Base-by-base conservation (phyloP, 495 filamentous ascomycete genomes). In the Aspergillus baeticus region DNA sequence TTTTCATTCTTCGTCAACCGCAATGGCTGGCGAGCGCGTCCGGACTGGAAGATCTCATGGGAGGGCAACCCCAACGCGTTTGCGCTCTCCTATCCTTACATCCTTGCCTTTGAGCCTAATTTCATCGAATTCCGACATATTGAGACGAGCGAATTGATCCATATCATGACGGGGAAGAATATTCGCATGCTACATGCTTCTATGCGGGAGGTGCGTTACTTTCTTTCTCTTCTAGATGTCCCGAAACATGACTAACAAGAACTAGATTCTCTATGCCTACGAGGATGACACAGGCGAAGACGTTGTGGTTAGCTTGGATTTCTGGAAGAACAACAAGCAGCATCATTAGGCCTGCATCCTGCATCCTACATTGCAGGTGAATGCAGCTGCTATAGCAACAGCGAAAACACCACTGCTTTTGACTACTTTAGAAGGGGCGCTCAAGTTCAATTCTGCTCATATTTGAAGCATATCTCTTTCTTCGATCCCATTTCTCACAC, bases 1-100 rank as follows among this genome's bases (percentile, higher is more conserved):
- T 98, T 96, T 69, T 95, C 90, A 17, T 98, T 99, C 81, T 99
- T 96, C 64, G 94, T 99, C 63, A 98, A 99, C 72, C 84, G 94
- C 49, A 96, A 99, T 68, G 95, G 95, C 22, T 99, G 95, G 95
- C 84, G 95, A 50, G 92, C 93, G 33, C 81, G 92, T 58, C 89
- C 92, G 15, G 95, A 99, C 66, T 99, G 95, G 95, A 87, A 85
- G 57, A 96, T 99, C 63, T 88, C 89, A 26, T 99, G 95, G 95
- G 95, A 99, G 74, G 95, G 95, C 48, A 88, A 82, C 39, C 95
- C 95, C 48, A 86, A 87, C 61, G 82, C 87, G 37, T 99, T 99
- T 68, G 94, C 95, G 0, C 82, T 98, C 35, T 95, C 89, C 35
- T 90, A 92, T 65, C 92, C 92, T 52, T 99, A 93, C 79, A 95